These are phyloP conservation scores for Colletotrichum lupini DNA, from an alignment of 2,329 filamentous ascomycete species.

Conservation along the genomic window DNA sequence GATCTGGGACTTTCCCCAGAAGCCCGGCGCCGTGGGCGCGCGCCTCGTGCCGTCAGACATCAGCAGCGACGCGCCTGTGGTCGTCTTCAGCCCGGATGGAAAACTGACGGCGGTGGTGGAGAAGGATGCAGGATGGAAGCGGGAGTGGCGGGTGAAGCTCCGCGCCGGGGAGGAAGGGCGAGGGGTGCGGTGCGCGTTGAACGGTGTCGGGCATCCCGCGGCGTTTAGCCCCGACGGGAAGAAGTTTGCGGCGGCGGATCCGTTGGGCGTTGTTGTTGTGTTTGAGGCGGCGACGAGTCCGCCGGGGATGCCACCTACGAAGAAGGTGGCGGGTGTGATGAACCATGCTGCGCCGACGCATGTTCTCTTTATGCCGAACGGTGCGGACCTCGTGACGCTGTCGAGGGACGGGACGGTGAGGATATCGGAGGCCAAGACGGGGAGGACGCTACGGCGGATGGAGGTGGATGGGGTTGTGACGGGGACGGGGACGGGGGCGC, in stretches of 20 bases:
- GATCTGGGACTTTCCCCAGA: constrained; percentile 15
- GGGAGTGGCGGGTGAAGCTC: constrained; percentile 10
- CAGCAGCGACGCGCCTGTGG: not conserved
- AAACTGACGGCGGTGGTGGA: constrained; percentile 1
- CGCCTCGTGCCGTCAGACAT: constrained; percentile 1
- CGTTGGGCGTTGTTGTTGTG: not conserved
- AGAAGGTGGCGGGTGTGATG: constrained; percentile 44
- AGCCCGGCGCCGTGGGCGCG: not conserved
- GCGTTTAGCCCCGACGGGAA: constrained; percentile 8
- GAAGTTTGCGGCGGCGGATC: constrained; percentile 19
- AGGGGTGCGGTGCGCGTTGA: not conserved
- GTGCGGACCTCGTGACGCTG: constrained; percentile 46
- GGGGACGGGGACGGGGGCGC: constrained; percentile 40
- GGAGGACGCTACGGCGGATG: constrained; percentile 49
- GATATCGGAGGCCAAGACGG: constrained; percentile 46
- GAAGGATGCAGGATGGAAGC: not conserved
- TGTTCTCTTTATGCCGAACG: constrained; percentile 47
- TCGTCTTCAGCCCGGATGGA: constrained; percentile 17
- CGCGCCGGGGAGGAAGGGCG: constrained; percentile 3
- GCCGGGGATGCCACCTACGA: constrained; percentile 5
- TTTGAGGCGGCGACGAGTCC: constrained; percentile 8
- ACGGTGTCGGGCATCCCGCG: not conserved
- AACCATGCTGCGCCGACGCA: constrained; percentile 52
- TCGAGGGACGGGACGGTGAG: constrained; percentile 51
- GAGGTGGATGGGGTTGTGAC: constrained; percentile 45